Evolutionary conservation across 495 filamentous ascomycete species (phyloP).

Genomic region (Xylaria telfairii): DNA sequence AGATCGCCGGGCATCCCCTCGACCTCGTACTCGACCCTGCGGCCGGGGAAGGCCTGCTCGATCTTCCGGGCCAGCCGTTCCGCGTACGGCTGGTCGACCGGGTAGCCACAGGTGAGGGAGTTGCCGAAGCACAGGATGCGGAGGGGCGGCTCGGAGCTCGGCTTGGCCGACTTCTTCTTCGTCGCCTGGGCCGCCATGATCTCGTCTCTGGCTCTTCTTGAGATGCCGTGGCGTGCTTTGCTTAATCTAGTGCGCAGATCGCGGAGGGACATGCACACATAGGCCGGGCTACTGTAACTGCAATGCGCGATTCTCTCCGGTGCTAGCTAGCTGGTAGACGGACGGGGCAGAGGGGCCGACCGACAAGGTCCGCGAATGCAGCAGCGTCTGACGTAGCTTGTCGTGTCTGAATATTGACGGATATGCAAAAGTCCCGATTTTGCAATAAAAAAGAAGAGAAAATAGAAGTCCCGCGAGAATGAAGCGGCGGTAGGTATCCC

Average conservation of each 20-base stretch:
- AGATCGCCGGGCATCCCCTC: constrained; percentile 60
- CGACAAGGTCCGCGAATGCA: background rate
- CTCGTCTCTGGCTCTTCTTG: background rate
- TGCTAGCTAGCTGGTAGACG: background rate
- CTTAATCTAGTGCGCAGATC: background rate
- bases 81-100: constrained; percentile 59
- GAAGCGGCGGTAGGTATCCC: background rate
- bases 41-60: constrained; percentile 46
- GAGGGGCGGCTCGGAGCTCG: constrained; percentile 32
- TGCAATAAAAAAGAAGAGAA: background rate
- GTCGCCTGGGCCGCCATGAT: constrained; percentile 6
- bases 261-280: background rate
- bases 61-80: constrained; percentile 45
- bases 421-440: background rate
- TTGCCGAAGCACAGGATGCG: constrained; percentile 70
- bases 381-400: background rate
- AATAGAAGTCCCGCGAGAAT: background rate
- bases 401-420: background rate
- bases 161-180: background rate
- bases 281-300: too few relatives aligned
- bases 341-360: background rate
- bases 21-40: constrained; percentile 41
- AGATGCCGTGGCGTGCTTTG: background rate
- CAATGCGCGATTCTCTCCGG: background rate
- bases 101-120: constrained; percentile 65